Evolutionary conservation across 1,139 yeast species (phyloP).

Genomic region (Trichomonascaceae sp.): DNA sequence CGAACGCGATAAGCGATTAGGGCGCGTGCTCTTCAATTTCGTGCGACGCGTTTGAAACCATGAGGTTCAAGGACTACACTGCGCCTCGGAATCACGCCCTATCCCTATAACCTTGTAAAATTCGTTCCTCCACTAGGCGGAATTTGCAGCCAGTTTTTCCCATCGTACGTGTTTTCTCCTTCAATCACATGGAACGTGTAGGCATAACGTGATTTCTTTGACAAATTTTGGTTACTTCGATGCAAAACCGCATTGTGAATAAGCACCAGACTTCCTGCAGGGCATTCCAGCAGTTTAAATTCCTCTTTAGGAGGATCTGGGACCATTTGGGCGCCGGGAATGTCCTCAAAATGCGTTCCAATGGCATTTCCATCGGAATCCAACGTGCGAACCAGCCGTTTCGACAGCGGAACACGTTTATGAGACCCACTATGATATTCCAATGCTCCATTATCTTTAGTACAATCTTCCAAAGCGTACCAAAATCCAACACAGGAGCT

Average conservation of each 20-base stretch:
- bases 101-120: constrained; percentile 36
- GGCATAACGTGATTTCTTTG: constrained; percentile 58
- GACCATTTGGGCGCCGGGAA: constrained; percentile 24
- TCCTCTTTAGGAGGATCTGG: constrained; percentile 35
- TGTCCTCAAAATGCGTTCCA: constrained; percentile 46
- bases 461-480: constrained; percentile 77
- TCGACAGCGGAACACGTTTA: constrained; percentile 48
- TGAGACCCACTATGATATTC: constrained; percentile 74
- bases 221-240: constrained; percentile 57
- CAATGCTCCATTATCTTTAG: constrained; percentile 60
- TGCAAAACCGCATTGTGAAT: constrained; percentile 69
- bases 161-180: constrained; percentile 54
- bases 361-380: constrained; percentile 46
- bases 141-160: constrained; percentile 68
- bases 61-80: too few species aligned
- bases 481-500: constrained; percentile 72
- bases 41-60: too few species aligned
- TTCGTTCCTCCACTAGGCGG: constrained; percentile 63
- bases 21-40: too few species aligned
- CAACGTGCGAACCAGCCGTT: constrained; percentile 54
- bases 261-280: constrained; percentile 64
- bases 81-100: too few species aligned
- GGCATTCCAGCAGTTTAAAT: constrained; percentile 53
- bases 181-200: constrained; percentile 79
- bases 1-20: too few species aligned